A percentile compares a stretch with the other conserved stretches of the same genome.
phyloP scores from a whole-genome alignment of 257 asterid species.

The Ballota nigra region DNA sequence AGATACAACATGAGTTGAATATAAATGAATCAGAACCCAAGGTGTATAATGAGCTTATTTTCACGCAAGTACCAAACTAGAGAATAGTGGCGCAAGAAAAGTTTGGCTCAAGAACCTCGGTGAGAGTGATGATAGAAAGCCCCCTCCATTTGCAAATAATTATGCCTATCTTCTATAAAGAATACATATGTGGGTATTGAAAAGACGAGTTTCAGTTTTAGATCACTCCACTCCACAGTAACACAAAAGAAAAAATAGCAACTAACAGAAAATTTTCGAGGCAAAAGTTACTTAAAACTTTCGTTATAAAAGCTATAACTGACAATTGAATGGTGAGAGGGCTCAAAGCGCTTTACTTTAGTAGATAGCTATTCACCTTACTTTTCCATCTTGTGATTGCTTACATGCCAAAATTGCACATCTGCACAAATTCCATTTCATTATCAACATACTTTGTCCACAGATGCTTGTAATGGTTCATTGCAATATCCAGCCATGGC shows the following conservation, averaged over 20 bases:
- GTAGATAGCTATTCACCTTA: neutral
- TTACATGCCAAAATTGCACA: constrained; percentile 98
- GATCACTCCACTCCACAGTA: constrained; percentile 28
- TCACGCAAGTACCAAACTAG: constrained; percentile 7
- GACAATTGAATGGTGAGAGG: constrained; percentile 2
- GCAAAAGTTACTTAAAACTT: constrained; percentile 35
- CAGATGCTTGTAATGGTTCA: constrained; percentile 86
- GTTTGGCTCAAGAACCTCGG: constrained; percentile 10
- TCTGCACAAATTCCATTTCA: constrained; percentile 91
- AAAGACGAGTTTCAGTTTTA: constrained; percentile 3
- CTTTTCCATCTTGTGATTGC: constrained; percentile 18
- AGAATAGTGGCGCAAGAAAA: neutral
- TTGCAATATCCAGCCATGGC: constrained; percentile 98
- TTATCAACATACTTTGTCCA: constrained; percentile 94
- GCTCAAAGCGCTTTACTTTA: neutral
- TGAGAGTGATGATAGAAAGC: neutral
- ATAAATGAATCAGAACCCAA: neutral
- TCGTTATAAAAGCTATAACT: constrained; percentile 38
- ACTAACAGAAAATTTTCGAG: constrained; percentile 30
- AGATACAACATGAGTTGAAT: neutral
- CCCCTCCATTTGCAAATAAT: constrained; percentile 10
- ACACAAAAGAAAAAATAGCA: constrained; percentile 23
- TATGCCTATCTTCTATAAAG: constrained; percentile 36
- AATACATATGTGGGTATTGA: constrained; percentile 31
- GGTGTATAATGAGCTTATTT: neutral